phyloP scores from a whole-genome alignment of 208 protist genomes.

The Willaertia magna region DNA sequence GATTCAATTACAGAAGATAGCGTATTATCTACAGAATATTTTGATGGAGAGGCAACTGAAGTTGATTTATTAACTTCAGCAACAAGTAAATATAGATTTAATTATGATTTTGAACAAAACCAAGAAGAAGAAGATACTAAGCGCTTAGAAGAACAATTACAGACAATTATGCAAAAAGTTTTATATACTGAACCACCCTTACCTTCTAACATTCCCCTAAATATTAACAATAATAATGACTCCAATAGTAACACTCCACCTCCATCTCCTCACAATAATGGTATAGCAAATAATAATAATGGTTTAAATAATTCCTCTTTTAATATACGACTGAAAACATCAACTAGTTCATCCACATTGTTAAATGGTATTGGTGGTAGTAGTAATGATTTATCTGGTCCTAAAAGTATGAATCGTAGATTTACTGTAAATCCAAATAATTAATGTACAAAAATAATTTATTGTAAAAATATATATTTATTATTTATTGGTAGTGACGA shows the following conservation, averaged over 20 bases:
- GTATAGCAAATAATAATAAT: neutral
- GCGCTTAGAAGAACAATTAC: neutral
- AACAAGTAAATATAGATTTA: neutral
- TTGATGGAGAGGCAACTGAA: neutral
- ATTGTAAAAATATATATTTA: too few species aligned
- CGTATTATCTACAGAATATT: neutral
- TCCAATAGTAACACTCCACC: neutral
- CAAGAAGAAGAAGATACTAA: neutral
- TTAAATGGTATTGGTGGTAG: too few species aligned
- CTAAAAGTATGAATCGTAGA: too few species aligned
- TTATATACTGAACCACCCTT: neutral
- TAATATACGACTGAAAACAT: too few species aligned
- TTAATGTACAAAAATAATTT: too few species aligned
- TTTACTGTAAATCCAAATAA: too few species aligned
- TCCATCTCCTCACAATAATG: neutral
- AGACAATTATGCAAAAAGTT: neutral
- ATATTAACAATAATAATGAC: too few species aligned
- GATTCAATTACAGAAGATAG: neutral
- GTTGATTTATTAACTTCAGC: neutral
- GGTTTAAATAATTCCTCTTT: too few species aligned
- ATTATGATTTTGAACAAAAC: neutral
- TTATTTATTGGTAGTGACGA: too few species aligned
- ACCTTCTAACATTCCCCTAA: neutral
- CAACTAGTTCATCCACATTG: too few species aligned
- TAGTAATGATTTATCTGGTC: too few species aligned